These are phyloP conservation scores for Skeletonema costatum DNA, from an alignment of 108 stramenopile species.

Conservation along the genomic window DNA sequence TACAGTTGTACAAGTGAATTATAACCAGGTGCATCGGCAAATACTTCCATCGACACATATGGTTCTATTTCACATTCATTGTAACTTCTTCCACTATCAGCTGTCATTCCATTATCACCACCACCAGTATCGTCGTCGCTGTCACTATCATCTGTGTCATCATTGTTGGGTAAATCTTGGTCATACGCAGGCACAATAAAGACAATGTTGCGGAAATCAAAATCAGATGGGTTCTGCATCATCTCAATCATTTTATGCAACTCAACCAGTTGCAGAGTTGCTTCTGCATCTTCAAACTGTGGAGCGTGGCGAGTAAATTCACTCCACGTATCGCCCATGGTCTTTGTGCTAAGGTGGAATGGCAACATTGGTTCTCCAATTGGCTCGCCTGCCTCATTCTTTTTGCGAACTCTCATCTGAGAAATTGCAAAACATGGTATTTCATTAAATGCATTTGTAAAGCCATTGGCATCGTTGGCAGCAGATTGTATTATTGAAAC, in stretches of 20 bases:
- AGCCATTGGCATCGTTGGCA: slow-evolving; percentile 14
- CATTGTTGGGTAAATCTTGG: slow-evolving; percentile 15
- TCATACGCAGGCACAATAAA: slow-evolving; percentile 43
- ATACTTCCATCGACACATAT: slow-evolving; percentile 45
- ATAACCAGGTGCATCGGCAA: slow-evolving; percentile 15
- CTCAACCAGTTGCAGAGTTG: slow-evolving; percentile 48
- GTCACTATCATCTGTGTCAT: slow-evolving; percentile 30
- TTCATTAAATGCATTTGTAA: slow-evolving; percentile 38
- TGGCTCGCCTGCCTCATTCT: slow-evolving; percentile 36
- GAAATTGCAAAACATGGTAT: slow-evolving; percentile 51
- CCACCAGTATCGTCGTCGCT: slow-evolving; percentile 42
- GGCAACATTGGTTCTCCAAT: slow-evolving; percentile 38
- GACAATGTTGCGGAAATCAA: slow-evolving; percentile 48
- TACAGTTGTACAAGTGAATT: slow-evolving; percentile 17
- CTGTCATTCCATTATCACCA: slow-evolving; percentile 45
- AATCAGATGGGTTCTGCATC: slow-evolving; percentile 54
- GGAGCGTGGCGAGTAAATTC: slow-evolving; percentile 37
- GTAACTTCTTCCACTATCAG: slow-evolving; percentile 6
- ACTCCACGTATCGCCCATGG: slow-evolving; percentile 44
- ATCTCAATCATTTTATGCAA: slow-evolving; percentile 47
- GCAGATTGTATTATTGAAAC: slow-evolving; percentile 49
- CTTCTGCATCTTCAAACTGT: slow-evolving; percentile 36
- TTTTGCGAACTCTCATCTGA: slow-evolving; percentile 46
- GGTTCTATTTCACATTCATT: slow-evolving; percentile 37
- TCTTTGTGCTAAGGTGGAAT: slow-evolving; percentile 44